A percentile compares a stretch with the other conserved stretches of the same genome.
phyloP scores from a whole-genome alignment of 2,329 filamentous ascomycete genomes.

The Talaromyces funiculosus region DNA sequence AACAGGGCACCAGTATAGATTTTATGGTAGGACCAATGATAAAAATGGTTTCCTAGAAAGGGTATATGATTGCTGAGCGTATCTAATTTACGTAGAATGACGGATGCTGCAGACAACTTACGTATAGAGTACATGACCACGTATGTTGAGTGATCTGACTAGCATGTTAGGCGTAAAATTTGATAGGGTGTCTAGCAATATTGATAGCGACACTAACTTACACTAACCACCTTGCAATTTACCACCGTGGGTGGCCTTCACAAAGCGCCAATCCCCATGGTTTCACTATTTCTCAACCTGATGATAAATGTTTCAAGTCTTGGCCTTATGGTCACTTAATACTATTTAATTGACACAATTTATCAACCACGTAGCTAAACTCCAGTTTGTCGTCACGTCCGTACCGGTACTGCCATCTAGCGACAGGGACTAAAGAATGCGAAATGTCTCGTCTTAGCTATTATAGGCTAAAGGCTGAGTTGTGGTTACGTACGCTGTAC shows the following conservation, averaged over 20 bases:
- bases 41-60: not conserved
- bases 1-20: not conserved
- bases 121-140: not conserved
- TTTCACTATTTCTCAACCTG: not conserved
- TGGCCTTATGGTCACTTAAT: no score
- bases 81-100: not conserved
- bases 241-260: no score
- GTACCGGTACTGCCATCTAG: not conserved
- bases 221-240: not conserved
- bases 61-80: not conserved
- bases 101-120: not conserved
- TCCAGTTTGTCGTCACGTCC: not conserved
- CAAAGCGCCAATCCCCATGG: no score
- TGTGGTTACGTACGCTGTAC: not conserved
- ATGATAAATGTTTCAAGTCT: not conserved
- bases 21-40: not conserved
- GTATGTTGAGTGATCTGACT: not conserved
- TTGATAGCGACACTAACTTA: not conserved
- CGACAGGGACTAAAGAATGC: no score
- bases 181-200: not conserved
- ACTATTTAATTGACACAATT: not conserved
- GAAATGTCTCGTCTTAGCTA: no score
- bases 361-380: not conserved
- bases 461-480: not conserved
- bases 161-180: not conserved